A percentile compares a stretch with the other conserved stretches of the same genome.
These are phyloP conservation scores for Coccinonectria pachysandricola DNA, from an alignment of 2,329 filamentous ascomycete genomes.

Conservation along the genomic window DNA sequence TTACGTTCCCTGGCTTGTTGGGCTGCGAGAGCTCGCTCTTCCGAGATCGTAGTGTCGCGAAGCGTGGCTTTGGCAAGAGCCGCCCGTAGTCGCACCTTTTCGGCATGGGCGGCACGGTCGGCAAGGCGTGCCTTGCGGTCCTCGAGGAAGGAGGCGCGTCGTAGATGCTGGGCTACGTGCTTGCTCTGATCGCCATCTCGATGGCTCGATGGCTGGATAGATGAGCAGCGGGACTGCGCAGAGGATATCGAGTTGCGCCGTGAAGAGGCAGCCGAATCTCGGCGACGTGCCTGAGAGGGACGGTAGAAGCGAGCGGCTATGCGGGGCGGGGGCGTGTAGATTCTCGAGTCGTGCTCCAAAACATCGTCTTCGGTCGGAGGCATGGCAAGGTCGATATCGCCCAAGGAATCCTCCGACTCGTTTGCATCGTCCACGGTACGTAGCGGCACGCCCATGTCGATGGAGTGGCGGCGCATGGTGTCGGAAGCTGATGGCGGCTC, in stretches of 20 bases:
- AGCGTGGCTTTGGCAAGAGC: slow-evolving; percentile 63
- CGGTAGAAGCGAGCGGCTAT: slow-evolving; percentile 72
- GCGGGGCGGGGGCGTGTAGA: slow-evolving; percentile 58
- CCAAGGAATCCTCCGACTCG: slow-evolving; percentile 21
- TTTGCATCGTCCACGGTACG: too few species aligned
- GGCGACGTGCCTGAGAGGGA: slow-evolving; percentile 54
- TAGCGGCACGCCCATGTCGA: too few species aligned
- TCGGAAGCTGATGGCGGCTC: slow-evolving; percentile 11
- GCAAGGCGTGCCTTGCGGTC: slow-evolving; percentile 70
- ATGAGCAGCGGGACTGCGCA: slow-evolving; percentile 58
- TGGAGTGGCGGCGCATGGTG: slow-evolving; percentile 33
- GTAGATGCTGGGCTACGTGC: slow-evolving; percentile 67
- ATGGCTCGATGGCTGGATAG: slow-evolving; percentile 40
- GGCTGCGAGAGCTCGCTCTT: slow-evolving; percentile 68
- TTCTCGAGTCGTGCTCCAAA: slow-evolving; percentile 24
- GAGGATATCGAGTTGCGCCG: slow-evolving; percentile 74
- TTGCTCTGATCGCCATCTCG: slow-evolving; percentile 58
- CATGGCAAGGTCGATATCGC: slow-evolving; percentile 28
- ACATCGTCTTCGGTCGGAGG: slow-evolving; percentile 26
- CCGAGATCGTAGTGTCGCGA: slow-evolving; percentile 53
- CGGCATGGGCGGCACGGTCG: slow-evolving; percentile 70
- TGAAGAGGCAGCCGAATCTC: slow-evolving; percentile 67
- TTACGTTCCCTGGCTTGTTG: slow-evolving; percentile 71
- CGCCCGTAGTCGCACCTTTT: slow-evolving; percentile 69
- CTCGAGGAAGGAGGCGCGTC: slow-evolving; percentile 70